A percentile compares a stretch with the other conserved stretches of the same genome.
Conservation (phyloP, 169 alveolate species). For the Cryptosporidium sp. region DNA sequence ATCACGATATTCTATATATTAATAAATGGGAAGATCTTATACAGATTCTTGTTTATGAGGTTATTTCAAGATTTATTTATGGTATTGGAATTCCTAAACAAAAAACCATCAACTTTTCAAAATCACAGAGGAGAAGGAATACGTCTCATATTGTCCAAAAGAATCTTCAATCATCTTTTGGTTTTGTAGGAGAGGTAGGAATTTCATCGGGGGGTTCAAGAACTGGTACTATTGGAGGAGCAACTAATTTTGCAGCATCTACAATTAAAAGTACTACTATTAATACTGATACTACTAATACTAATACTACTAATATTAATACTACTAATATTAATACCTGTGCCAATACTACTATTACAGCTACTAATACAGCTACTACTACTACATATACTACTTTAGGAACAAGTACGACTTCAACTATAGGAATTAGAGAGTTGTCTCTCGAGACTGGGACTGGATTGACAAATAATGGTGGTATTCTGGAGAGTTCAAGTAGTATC, state of each 20-base stretch:
- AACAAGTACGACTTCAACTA: not conserved
- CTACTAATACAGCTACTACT: too few species aligned
- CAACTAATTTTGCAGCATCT: not conserved
- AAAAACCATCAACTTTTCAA: constrained; percentile 10
- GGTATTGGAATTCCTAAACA: constrained; percentile 67
- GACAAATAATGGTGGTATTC: too few species aligned
- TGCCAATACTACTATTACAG: too few species aligned
- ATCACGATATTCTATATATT: constrained; percentile 36
- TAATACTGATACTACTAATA: too few species aligned
- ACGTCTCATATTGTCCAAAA: not conserved
- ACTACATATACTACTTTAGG: too few species aligned
- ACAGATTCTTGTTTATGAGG: constrained; percentile 40
- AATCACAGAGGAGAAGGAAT: not conserved
- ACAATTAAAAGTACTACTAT: too few species aligned
- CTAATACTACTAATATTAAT: too few species aligned
- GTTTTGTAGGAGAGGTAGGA: not conserved
- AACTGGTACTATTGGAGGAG: not conserved
- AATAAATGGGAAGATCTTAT: constrained; percentile 56
- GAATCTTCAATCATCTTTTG: not conserved
- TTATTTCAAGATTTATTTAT: constrained; percentile 38
- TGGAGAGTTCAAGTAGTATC: not conserved
- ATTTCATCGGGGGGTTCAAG: not conserved
- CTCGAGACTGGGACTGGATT: not conserved
- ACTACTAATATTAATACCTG: too few species aligned
- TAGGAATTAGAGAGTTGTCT: not conserved